Evolutionary conservation across 179 eudicot species (phyloP), one percentile per base, ranked within the genome.

Genomic region (Carnegiea gigantea): DNA sequence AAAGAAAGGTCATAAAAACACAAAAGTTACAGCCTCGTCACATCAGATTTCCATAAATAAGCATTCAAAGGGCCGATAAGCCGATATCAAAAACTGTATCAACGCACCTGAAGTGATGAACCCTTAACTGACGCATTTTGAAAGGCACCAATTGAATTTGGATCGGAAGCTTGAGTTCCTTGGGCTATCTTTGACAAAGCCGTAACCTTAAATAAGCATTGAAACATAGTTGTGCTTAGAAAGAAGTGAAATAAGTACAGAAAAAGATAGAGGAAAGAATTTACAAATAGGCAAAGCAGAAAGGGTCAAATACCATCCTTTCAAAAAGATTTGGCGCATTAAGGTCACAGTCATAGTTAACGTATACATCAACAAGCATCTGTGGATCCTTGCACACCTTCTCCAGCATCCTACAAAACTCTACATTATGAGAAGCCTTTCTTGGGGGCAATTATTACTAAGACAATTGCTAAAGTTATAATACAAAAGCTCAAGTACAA

Each of bases 321-420:
- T 96, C 98, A 92, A 94, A 96, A 84, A 94, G 88, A 89, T 96
- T 96, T 73, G 98, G 92, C 18, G 98, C 96, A 87, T 93, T 91
- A 81, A 96, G 96, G 85, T 92, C 99, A 84, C 99, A 95, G 78
- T 95, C 99, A 78, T 95, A 95, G 82, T 95, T 95, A 83, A 94
- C 99, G 84, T 88, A 95, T 21, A 93, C 86, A 88, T 96, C 99
- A 86, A 94, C 97, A 80, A 96, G 95, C 99, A 94, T 91, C 88
- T 94, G 98, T 21, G 98, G 84, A 86, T 92, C 98, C 87, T 81
- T 92, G 95, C 95, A 94, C 43, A 93, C 96, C 87, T 94, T 96
- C 92, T 96, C 99, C 75, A 96, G 91, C 98, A 96, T 94, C 92
- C 99, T 96, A 87, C 84, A 88, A 88, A 84, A 21, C 70, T 44